Base-by-base conservation (phyloP, 2,329 filamentous ascomycete genomes). In the Westerdykella sp. region DNA sequence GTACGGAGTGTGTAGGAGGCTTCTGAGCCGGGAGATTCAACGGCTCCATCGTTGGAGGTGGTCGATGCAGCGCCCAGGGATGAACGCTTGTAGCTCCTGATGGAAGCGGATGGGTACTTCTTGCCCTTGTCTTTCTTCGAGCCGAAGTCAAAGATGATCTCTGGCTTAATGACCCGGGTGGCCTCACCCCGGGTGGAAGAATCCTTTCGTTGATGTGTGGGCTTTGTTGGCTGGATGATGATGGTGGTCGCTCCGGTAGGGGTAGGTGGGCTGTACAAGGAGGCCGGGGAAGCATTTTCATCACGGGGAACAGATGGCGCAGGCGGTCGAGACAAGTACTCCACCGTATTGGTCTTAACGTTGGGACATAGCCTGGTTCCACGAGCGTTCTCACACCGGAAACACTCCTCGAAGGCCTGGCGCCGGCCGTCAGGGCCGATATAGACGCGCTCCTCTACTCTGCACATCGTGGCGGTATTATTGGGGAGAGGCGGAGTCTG, bases 1-100 rank as follows among this genome's bases (percentile, higher is more conserved):
- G 63, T 66, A 6, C 56, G 55, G 11, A 63, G 40, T 4, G 54
- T 54, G 40, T 57, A 58, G 5, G 61, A 63, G 12, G 52, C 56
- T 34, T 65, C 60, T 0, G 61, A 65, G 28, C 53, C 56, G 21
- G 54, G 52, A 6, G 59, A 63, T 2, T 66, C 60, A 18, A 60
- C 34, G 14, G 51, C 53, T 2, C 48, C 40, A 6, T 63, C 60
- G 34, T 53, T 56, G 4, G 57, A 60, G 6, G 37, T 47, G 28
- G 52, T 44, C 2, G 54, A 59, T 16, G 35, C 35, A 15, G 46
- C 43, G n/a, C 47, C 55, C 4, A 57, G 43, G 6, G 63, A 65
- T 0, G 55, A 48, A 4, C 62, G 57, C 34, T 65, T 60, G 46
- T 50, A 53, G 6, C 42, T 30, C 6, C 51, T 55, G 6, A 47